Evolutionary conservation across 2,329 filamentous ascomycete genomes (phyloP), one percentile per base, ranked within the genome.

Genomic region (Cladosporium sp.): DNA sequence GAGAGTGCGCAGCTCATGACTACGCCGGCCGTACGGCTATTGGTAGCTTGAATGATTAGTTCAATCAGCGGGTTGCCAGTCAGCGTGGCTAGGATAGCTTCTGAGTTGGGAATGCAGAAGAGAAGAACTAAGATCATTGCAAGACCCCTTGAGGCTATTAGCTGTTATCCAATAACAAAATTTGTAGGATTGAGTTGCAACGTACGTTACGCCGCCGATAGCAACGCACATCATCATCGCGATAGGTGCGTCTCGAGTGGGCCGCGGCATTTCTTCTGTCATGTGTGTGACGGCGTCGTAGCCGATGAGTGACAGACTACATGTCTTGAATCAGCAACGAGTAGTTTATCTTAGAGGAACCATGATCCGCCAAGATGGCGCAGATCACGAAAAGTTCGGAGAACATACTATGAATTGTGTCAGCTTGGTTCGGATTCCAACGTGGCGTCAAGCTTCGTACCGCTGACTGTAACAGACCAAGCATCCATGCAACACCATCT

Each of bases 401-500:
- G n/a, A 5, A 47, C 43, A 28, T 47, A 47, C 43, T 47, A 20
- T 3, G 7, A 47, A 17, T 1, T 5, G 1, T 4, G 7, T 47
- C 28, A 30, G 43, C n/a, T n/a, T n/a, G n/a, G n/a, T n/a, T n/a
- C n/a, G n/a, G n/a, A n/a, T n/a, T n/a, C n/a, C n/a, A n/a, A n/a
- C n/a, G n/a, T n/a, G n/a, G n/a, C n/a, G n/a, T n/a, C 30, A 12
- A 34, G 7, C 30, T 11, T 34, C 30, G 5, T 45, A 45, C 42
- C 45, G 78, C 80, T 42, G 80, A 81, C 70, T 84, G 83, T 1
- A 86, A 70, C 39, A 82, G 69, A 0, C 80, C 80, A 19, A 83
- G 73, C 54, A 82, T 69, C 80, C 80, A 86, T 2, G 83, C 76
- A 34, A 89, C 69, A 0, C 86, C 86, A 71, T 88, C 84, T 0